phyloP scores from a whole-genome alignment of 2,329 filamentous ascomycete genomes.

The Clonostachys rhizophaga region DNA sequence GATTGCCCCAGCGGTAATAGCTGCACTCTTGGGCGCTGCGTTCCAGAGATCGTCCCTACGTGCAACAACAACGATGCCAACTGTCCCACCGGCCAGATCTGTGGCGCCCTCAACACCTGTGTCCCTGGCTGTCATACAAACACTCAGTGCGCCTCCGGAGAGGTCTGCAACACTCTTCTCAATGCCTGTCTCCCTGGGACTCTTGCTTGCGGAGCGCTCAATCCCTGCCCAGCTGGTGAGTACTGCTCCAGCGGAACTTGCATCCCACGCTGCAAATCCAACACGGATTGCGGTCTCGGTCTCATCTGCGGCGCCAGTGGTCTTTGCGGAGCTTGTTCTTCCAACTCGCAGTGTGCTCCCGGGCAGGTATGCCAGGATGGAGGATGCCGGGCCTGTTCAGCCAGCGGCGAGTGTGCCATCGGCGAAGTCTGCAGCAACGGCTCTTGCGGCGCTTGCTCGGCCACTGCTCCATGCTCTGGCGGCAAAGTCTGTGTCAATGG shows the following conservation, averaged over 20 bases:
- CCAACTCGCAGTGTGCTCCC: conserved; percentile 3
- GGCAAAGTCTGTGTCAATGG: too few relatives aligned
- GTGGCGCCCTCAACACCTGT: conserved; percentile 1
- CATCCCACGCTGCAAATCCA: conserved; percentile 1
- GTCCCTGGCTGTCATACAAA: too few relatives aligned
- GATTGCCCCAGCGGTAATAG: neutral
- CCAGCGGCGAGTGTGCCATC: conserved; percentile 3
- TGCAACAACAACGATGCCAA: neutral
- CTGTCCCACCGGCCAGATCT: conserved; percentile 5
- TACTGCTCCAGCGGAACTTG: conserved; percentile 4
- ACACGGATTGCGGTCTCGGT: neutral
- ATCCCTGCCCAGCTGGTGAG: conserved; percentile 1
- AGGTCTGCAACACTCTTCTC: too few relatives aligned
- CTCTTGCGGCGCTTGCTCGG: neutral
- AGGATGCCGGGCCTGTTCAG: neutral
- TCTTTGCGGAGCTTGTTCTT: neutral
- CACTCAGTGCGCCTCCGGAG: too few relatives aligned
- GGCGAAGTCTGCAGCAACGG: conserved; percentile 7
- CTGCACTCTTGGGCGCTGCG: conserved; percentile 1
- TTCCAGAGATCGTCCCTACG: conserved; percentile 1
- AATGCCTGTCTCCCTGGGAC: too few relatives aligned
- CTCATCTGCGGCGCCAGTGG: too few relatives aligned
- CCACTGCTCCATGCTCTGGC: conserved; percentile 3
- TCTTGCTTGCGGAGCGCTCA: conserved; percentile 2
- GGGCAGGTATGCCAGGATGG: neutral